Evolutionary conservation across 495 filamentous ascomycete genomes (phyloP).

Genomic region (Trichoderma gamsii): DNA sequence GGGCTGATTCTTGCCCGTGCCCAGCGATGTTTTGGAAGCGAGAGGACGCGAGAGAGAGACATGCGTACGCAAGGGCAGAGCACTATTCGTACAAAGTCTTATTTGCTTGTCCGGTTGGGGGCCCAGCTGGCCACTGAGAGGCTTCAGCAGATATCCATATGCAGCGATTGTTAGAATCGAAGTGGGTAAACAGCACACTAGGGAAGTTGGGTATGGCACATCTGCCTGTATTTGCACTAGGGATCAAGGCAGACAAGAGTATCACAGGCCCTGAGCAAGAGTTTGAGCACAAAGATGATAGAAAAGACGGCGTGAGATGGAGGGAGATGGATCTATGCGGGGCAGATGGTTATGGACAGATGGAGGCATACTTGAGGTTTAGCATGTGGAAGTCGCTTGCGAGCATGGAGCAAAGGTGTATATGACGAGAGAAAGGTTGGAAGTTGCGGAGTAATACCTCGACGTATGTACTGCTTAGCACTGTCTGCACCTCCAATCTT

Average conservation of each 20-base stretch:
- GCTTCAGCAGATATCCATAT: too few species aligned
- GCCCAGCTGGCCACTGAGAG: too few species aligned
- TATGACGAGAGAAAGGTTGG: background rate
- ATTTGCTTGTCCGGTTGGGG: too few species aligned
- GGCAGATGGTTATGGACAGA: background rate
- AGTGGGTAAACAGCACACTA: too few species aligned
- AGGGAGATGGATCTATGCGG: conserved; percentile 1
- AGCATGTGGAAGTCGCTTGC: background rate
- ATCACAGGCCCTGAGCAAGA: too few species aligned
- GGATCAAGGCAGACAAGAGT: too few species aligned
- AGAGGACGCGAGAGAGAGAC: background rate
- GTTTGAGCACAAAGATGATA: background rate
- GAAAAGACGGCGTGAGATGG: background rate
- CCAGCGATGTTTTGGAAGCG: background rate
- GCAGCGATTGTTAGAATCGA: too few species aligned
- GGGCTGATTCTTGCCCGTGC: conserved; percentile 3
- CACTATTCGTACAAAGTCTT: background rate
- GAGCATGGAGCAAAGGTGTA: background rate
- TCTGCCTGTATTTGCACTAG: too few species aligned
- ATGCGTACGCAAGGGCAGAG: background rate
- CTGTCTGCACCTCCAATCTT: too few species aligned
- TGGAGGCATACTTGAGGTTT: background rate
- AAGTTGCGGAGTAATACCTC: background rate
- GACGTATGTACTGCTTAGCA: background rate
- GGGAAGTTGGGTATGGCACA: too few species aligned